Conservation (phyloP, 768 basidiomycete species). For the Cyclocybe aegerita region DNA sequence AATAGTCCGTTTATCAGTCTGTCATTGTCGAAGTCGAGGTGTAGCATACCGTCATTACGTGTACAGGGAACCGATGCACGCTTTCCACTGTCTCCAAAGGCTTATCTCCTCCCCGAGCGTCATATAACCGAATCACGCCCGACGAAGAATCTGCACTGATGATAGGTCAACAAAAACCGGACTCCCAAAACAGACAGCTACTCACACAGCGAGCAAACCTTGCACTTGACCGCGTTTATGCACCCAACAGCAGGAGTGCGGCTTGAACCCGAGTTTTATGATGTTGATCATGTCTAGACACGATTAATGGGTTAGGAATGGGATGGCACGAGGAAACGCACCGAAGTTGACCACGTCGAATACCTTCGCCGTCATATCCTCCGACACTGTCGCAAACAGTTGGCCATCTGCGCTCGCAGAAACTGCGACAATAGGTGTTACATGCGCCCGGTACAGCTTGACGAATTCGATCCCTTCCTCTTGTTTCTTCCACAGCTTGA, state of each 20-base stretch:
- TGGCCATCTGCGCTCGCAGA: conserved; percentile 91
- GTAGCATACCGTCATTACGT: conserved; percentile 78
- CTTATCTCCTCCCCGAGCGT: conserved; percentile 81
- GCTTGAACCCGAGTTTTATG: conserved; percentile 83
- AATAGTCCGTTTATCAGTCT: conserved; percentile 1
- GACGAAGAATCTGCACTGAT: conserved; percentile 75
- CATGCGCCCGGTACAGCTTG: conserved; percentile 94
- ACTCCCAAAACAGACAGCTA: conserved; percentile 3
- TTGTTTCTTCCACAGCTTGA: conserved; percentile 99
- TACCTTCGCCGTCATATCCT: conserved; percentile 90
- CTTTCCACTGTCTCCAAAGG: conserved; percentile 75
- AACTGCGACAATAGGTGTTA: conserved; percentile 74
- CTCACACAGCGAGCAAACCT: conserved; percentile 84
- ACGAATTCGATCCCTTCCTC: conserved; percentile 95
- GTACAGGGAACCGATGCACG: conserved; percentile 87
- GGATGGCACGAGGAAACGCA: conserved; percentile 34
- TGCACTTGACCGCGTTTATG: conserved; percentile 87
- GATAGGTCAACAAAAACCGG: conserved; percentile 13
- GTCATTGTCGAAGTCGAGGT: no score
- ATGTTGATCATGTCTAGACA: conserved; percentile 96
- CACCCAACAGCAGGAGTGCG: conserved; percentile 93
- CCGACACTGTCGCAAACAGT: conserved; percentile 87
- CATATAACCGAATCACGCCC: conserved; percentile 84
- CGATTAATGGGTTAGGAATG: neutral
- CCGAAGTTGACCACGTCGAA: conserved; percentile 99